Conservation (phyloP, 192 early-diverging fungal genomes). For the Entomortierella beljakovae region DNA sequence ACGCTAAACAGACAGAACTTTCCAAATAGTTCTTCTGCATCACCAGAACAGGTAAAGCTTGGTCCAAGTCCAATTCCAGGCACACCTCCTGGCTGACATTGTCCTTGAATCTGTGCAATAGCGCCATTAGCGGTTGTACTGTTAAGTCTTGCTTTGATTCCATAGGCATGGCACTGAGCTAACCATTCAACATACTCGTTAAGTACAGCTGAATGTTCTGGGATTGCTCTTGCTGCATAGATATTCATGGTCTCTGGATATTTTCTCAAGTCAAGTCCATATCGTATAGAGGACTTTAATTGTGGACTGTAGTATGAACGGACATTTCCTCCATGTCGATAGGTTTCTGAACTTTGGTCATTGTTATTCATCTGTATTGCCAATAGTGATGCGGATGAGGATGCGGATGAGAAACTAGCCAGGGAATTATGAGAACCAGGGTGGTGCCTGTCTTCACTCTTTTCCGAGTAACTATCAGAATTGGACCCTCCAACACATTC, state of each 20-base stretch:
- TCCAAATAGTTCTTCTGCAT: not conserved
- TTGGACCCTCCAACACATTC: conserved; percentile 2
- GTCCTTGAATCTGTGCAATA: not conserved
- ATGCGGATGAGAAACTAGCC: conserved; percentile 17
- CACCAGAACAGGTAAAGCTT: not conserved
- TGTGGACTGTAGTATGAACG: conserved; percentile 15
- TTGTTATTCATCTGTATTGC: conserved; percentile 14
- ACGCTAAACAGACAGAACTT: conserved; percentile 45
- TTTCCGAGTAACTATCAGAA: not conserved
- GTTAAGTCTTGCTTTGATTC: conserved; percentile 24
- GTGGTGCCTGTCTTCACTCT: not conserved
- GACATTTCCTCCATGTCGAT: conserved; percentile 18
- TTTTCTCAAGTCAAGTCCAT: conserved; percentile 18
- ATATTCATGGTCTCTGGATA: conserved; percentile 45
- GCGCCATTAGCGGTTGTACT: not conserved
- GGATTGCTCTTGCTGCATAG: conserved; percentile 36
- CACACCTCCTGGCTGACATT: conserved; percentile 30
- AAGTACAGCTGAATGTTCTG: conserved; percentile 32
- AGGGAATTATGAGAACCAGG: conserved; percentile 16
- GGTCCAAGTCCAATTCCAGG: conserved; percentile 36
- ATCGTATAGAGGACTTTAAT: conserved; percentile 8
- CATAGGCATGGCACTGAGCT: conserved; percentile 42
- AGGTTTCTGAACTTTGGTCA: conserved; percentile 17
- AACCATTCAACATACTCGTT: conserved; percentile 54
- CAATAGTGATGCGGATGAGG: conserved; percentile 30